phyloP scores from a whole-genome alignment of 1,139 yeast species.

The Blastobotrys petasosporus region DNA sequence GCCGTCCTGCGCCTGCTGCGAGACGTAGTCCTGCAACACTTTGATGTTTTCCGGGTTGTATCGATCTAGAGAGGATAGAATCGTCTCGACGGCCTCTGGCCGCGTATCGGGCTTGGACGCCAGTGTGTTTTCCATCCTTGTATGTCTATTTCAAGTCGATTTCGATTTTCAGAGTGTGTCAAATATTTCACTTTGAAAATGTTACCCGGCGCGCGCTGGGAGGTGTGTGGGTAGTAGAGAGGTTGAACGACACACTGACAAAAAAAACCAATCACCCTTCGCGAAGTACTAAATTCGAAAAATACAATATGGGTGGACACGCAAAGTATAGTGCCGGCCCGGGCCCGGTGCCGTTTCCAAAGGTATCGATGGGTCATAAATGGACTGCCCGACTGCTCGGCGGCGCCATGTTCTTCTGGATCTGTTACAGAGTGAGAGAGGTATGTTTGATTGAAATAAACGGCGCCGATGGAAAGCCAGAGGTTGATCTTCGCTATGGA shows the following conservation, averaged over 20 bases:
- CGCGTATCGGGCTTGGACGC: constrained; percentile 33
- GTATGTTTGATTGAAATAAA: constrained; percentile 30
- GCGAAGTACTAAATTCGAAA: neutral
- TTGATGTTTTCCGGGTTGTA: constrained; percentile 42
- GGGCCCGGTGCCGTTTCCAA: constrained; percentile 35
- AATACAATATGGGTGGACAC: constrained; percentile 25
- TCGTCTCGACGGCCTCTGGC: constrained; percentile 36
- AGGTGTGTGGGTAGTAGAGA: too few species aligned
- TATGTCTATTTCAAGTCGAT: neutral
- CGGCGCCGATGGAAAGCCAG: too few species aligned
- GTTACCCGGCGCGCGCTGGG: too few species aligned
- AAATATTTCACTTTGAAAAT: neutral
- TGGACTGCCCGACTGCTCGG: constrained; percentile 63
- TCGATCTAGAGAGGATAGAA: constrained; percentile 39
- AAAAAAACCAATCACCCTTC: constrained; percentile 6
- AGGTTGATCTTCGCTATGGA: neutral
- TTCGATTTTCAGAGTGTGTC: neutral
- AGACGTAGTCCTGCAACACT: constrained; percentile 40
- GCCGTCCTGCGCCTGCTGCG: constrained; percentile 36
- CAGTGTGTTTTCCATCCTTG: constrained; percentile 30
- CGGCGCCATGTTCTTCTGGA: constrained; percentile 85
- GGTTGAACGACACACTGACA: neutral
- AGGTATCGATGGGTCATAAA: constrained; percentile 37
- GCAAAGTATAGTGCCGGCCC: constrained; percentile 31
- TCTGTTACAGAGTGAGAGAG: constrained; percentile 69